Conservation (phyloP, 345 rosid species). For the Punica granatum region DNA sequence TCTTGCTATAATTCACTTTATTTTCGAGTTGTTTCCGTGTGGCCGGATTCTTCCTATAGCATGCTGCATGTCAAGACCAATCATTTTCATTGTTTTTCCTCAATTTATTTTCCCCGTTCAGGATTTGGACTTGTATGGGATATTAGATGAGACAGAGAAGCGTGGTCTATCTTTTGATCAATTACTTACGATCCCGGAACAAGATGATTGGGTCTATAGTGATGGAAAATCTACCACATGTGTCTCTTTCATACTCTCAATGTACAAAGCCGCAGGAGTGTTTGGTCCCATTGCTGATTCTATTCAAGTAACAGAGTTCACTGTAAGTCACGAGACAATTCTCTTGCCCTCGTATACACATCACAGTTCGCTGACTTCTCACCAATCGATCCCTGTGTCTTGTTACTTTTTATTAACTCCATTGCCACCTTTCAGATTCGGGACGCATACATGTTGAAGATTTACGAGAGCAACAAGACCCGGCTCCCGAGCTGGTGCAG, state of each 20-base stretch:
- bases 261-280: constrained; percentile 93
- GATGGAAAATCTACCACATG: constrained; percentile 96
- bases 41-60: neutral
- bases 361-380: neutral
- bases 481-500: constrained; percentile 80
- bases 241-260: constrained; percentile 83
- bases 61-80: neutral
- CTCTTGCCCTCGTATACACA: neutral
- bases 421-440: constrained; percentile 42
- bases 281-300: constrained; percentile 57
- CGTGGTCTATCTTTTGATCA: constrained; percentile 81
- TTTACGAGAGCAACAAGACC: constrained; percentile 64
- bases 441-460: constrained; percentile 80
- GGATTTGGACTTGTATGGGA: constrained; percentile 74
- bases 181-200: constrained; percentile 78
- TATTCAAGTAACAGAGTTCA: constrained; percentile 93
- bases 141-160: constrained; percentile 69
- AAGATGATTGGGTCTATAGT: constrained; percentile 93
- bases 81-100: neutral
- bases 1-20: neutral
- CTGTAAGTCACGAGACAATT: constrained; percentile 36
- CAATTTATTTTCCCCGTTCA: constrained; percentile 8
- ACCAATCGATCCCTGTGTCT: neutral
- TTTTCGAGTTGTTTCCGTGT: neutral
- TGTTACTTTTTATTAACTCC: neutral